Conservation (phyloP, 2,329 filamentous ascomycete species). For the Apiospora phragmitis region DNA sequence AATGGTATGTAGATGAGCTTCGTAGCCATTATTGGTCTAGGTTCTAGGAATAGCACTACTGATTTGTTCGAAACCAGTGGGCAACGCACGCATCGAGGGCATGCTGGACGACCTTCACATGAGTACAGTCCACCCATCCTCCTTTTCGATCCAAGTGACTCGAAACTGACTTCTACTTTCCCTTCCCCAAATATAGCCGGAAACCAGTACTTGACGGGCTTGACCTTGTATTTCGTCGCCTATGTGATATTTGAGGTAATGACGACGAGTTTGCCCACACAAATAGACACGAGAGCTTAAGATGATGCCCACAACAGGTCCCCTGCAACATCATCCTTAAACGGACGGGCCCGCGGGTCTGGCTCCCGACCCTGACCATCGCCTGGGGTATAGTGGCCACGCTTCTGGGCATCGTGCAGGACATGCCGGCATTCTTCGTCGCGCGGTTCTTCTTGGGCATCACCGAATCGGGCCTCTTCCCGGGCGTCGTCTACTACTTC, state of each 20-base stretch:
- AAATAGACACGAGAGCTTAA: too few relatives aligned
- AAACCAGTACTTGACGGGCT: slow-evolving; percentile 63
- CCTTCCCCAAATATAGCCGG: slow-evolving; percentile 40
- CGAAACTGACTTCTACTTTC: background rate
- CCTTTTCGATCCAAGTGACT: slow-evolving; percentile 21
- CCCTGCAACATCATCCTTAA: slow-evolving; percentile 65
- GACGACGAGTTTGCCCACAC: slow-evolving; percentile 2
- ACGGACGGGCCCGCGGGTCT: slow-evolving; percentile 56
- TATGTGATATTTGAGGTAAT: slow-evolving; percentile 59
- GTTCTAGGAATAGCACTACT: too few relatives aligned
- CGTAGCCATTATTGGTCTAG: too few relatives aligned
- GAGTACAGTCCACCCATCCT: slow-evolving; percentile 43
- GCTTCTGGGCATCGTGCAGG: slow-evolving; percentile 49
- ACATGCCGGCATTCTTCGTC: slow-evolving; percentile 50
- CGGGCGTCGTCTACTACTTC: slow-evolving; percentile 51
- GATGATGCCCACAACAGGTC: slow-evolving; percentile 38
- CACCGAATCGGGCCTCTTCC: slow-evolving; percentile 53
- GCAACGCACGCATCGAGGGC: slow-evolving; percentile 59
- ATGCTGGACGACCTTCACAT: slow-evolving; percentile 52
- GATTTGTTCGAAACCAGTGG: slow-evolving; percentile 40
- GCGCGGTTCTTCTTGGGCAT: slow-evolving; percentile 58
- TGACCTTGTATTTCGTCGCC: slow-evolving; percentile 67
- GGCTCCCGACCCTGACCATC: slow-evolving; percentile 58
- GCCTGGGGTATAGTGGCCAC: slow-evolving; percentile 57
- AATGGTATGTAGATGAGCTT: too few relatives aligned